Percentiles rank a stretch among this genome's conserved stretches.
Conservation (phyloP, 306 rosid genomes). For the Trichosanthes truncata region DNA sequence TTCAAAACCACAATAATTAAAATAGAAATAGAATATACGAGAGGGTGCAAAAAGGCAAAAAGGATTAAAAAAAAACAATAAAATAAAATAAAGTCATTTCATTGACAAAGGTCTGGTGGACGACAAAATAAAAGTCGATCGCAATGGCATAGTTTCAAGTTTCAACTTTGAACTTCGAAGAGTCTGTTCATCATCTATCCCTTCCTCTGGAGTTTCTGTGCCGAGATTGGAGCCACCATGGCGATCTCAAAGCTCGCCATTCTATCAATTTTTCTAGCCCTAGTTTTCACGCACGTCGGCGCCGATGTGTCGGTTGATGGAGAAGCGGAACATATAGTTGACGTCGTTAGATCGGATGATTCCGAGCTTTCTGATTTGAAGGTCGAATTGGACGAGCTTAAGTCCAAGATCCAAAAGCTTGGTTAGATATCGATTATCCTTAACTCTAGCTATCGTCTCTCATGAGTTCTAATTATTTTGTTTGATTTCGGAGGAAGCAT, state of each 20-base stretch:
- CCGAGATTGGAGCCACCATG: conserved; percentile 46
- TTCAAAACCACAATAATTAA: too few relatives aligned
- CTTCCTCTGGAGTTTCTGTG: conserved; percentile 27
- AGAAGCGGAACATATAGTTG: conserved; percentile 13
- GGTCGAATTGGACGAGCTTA: conserved; percentile 64
- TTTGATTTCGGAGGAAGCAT: conserved; percentile 1
- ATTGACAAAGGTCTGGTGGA: neutral
- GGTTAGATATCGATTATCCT: conserved; percentile 35
- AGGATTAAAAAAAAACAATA: neutral
- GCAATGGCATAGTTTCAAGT: neutral
- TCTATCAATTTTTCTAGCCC: conserved; percentile 42
- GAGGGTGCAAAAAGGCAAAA: neutral
- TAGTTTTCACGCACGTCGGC: conserved; percentile 25
- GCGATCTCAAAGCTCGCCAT: conserved; percentile 55
- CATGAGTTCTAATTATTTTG: neutral
- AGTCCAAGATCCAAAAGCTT: conserved; percentile 60
- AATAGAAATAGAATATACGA: too few relatives aligned
- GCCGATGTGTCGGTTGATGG: conserved; percentile 40
- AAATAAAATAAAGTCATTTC: neutral
- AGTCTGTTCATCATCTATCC: neutral
- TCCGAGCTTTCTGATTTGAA: conserved; percentile 43
- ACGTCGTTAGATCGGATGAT: conserved; percentile 20
- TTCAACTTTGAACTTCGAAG: neutral
- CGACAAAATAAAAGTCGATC: neutral
- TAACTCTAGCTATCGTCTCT: neutral